A percentile compares a stretch with the other conserved stretches of the same genome.
phyloP scores from a whole-genome alignment of 345 rosid genomes.

The Brassica incana region DNA sequence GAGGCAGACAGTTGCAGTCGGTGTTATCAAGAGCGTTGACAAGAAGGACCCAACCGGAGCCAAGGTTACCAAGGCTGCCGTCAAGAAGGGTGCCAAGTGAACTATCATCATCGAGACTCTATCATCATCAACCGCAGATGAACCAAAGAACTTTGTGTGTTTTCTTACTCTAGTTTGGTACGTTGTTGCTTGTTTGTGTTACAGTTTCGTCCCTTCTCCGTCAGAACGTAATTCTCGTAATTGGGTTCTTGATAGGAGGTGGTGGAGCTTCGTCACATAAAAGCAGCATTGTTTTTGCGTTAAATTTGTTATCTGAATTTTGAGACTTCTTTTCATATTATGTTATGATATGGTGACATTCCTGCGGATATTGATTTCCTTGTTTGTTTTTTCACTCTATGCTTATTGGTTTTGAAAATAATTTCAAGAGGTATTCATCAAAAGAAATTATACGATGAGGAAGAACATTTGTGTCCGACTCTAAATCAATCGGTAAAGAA shows the following conservation, averaged over 20 bases:
- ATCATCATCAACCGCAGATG: neutral
- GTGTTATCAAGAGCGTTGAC: neutral
- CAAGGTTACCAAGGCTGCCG: neutral
- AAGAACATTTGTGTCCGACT: too few relatives aligned
- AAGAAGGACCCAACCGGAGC: neutral
- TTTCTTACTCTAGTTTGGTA: neutral
- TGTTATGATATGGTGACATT: neutral
- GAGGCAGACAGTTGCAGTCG: neutral
- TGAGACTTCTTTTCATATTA: neutral
- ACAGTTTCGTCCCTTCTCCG: neutral
- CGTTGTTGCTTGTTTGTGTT: neutral
- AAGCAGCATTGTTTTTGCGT: neutral
- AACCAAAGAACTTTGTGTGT: neutral
- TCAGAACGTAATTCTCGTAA: slow-evolving; percentile 6
- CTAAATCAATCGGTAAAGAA: too few relatives aligned
- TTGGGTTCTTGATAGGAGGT: slow-evolving; percentile 31
- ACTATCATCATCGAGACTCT: neutral
- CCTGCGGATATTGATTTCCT: neutral
- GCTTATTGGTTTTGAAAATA: too few relatives aligned
- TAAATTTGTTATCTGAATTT: neutral
- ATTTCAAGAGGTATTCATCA: too few relatives aligned
- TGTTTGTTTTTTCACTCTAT: neutral
- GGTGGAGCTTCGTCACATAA: neutral
- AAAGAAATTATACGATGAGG: too few relatives aligned
- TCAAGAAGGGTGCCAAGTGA: slow-evolving; percentile 75